Conservation (phyloP, 148 eudicot species). For the Amaranthus palmeri region DNA sequence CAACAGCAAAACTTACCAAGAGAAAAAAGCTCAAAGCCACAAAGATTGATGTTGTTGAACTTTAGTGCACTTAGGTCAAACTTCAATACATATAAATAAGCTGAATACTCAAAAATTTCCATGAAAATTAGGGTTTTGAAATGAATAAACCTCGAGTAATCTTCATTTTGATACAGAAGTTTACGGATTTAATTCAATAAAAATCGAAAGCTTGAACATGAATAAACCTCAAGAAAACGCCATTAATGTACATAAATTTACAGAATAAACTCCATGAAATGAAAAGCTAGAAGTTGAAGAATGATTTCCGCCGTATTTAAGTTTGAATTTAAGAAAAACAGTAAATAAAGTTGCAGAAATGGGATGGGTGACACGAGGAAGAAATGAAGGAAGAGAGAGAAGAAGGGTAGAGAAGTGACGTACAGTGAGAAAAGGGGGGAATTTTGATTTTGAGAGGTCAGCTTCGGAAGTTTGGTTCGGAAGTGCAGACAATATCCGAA, state of each 20-base stretch:
- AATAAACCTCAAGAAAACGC: too few relatives aligned
- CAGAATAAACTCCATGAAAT: too few relatives aligned
- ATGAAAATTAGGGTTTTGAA: background rate
- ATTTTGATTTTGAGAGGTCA: background rate
- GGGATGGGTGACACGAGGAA: slow-evolving; percentile 13
- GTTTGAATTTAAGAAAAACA: background rate
- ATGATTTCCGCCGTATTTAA: background rate
- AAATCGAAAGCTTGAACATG: too few relatives aligned
- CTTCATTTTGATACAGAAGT: background rate
- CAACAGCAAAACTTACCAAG: background rate
- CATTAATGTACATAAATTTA: too few relatives aligned
- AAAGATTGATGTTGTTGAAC: background rate
- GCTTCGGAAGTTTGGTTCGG: background rate
- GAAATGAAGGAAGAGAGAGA: slow-evolving; percentile 12
- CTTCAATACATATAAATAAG: too few relatives aligned
- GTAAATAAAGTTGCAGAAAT: background rate
- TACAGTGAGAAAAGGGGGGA: background rate
- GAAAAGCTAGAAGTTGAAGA: too few relatives aligned
- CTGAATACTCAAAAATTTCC: too few relatives aligned
- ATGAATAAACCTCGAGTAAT: background rate
- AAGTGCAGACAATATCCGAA: background rate
- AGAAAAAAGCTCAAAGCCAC: background rate
- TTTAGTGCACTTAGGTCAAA: too few relatives aligned
- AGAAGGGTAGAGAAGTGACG: background rate
- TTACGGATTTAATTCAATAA: background rate